These are phyloP conservation scores for Zizania latifolia DNA, from an alignment of 176 grass and related monocot species.

Conservation along the genomic window DNA sequence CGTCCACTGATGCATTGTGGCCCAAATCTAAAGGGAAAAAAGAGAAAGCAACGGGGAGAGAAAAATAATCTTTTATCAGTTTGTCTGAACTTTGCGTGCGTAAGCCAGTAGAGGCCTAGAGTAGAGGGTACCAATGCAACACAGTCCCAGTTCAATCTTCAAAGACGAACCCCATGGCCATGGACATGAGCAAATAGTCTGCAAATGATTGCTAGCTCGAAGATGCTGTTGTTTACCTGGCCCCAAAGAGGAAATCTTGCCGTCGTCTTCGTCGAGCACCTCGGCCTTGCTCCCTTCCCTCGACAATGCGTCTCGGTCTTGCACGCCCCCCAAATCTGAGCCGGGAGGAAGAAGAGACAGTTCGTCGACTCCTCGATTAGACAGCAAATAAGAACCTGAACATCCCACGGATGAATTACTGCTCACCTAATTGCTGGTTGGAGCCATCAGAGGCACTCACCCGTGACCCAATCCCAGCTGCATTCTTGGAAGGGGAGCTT, in stretches of 20 bases:
- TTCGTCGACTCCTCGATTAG: neutral
- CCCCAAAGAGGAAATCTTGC: neutral
- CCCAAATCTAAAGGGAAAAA: constrained; percentile 20
- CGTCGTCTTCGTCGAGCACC: constrained; percentile 37
- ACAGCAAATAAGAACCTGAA: neutral
- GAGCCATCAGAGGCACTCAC: neutral
- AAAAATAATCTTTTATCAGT: constrained; percentile 9
- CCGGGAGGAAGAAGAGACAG: neutral
- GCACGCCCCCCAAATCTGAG: constrained; percentile 30
- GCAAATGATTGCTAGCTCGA: neutral
- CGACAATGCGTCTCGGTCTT: neutral
- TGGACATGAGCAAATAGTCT: neutral
- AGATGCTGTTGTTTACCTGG: constrained; percentile 8
- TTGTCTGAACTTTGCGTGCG: constrained; percentile 18
- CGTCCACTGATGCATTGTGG: constrained; percentile 12
- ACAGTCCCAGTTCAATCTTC: neutral
- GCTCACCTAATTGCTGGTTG: constrained; percentile 18
- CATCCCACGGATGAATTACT: neutral
- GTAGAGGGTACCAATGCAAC: neutral
- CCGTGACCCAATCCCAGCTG: constrained; percentile 21
- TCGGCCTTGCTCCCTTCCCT: constrained; percentile 32
- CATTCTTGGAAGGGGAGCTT: neutral
- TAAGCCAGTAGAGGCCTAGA: neutral
- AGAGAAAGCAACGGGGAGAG: neutral
- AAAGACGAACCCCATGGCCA: neutral